Conservation (phyloP, 495 filamentous ascomycete genomes). For the Thozetella sp. region DNA sequence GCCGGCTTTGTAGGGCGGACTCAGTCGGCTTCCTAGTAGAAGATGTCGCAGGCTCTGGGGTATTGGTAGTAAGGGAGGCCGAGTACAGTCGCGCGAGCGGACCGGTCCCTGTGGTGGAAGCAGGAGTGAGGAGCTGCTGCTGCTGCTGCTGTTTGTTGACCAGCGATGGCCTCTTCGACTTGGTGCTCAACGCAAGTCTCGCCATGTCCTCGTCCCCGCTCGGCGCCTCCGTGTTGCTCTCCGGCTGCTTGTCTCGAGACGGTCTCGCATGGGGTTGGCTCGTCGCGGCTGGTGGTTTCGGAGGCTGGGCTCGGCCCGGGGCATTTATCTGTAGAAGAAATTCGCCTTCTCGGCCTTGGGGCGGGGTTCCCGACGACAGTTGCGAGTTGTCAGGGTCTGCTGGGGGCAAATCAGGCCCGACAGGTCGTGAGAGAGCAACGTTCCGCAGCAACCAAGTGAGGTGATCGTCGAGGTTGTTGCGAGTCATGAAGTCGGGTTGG, state of each 20-base stretch:
- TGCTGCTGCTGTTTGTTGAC: slow-evolving; percentile 18
- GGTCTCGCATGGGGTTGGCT: background rate
- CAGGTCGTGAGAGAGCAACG: slow-evolving; percentile 28
- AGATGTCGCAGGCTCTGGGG: slow-evolving; percentile 4
- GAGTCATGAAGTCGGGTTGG: slow-evolving; percentile 58
- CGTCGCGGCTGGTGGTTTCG: slow-evolving; percentile 7
- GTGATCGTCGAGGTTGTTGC: slow-evolving; percentile 61
- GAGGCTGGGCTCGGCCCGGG: background rate
- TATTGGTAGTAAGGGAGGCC: slow-evolving; percentile 17
- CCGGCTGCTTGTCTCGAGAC: background rate
- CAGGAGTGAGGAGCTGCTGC: slow-evolving; percentile 34
- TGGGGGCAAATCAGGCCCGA: slow-evolving; percentile 27
- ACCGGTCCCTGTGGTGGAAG: slow-evolving; percentile 26
- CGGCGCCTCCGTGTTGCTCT: background rate
- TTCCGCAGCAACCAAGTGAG: slow-evolving; percentile 60
- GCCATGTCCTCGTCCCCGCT: slow-evolving; percentile 23
- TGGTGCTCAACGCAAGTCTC: slow-evolving; percentile 16
- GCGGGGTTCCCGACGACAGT: slow-evolving; percentile 2
- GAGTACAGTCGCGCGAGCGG: slow-evolving; percentile 34
- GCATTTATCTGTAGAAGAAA: background rate
- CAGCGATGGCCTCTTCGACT: slow-evolving; percentile 11
- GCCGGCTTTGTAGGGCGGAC: background rate
- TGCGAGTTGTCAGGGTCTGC: slow-evolving; percentile 17
- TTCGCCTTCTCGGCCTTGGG: slow-evolving; percentile 1
- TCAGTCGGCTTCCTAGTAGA: background rate